A percentile compares a stretch with the other conserved stretches of the same genome.
phyloP scores from a whole-genome alignment of 75 land plant genomes.

The Pseudotsuga menziesii region DNA sequence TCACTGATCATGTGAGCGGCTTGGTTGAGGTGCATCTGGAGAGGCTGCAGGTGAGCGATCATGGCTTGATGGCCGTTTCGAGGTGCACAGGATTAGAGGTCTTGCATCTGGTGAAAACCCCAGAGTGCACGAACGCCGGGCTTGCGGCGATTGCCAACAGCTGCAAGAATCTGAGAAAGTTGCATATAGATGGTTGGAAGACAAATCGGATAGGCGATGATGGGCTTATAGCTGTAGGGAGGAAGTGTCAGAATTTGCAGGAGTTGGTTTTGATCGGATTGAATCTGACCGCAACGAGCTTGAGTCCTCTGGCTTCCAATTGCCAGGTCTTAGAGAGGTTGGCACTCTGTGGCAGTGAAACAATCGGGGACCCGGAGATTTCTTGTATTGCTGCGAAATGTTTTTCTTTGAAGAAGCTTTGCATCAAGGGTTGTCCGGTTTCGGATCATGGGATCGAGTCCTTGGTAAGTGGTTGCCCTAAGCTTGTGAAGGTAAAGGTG shows the following conservation, averaged over 20 bases:
- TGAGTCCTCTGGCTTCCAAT: slow-evolving; percentile 27
- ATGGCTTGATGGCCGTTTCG: slow-evolving; percentile 33
- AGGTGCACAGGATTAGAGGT: slow-evolving; percentile 28
- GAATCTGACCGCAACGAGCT: slow-evolving; percentile 23
- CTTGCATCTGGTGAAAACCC: slow-evolving; percentile 35
- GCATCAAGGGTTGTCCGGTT: slow-evolving; percentile 50
- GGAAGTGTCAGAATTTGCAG: slow-evolving; percentile 26
- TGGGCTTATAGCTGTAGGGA: slow-evolving; percentile 34
- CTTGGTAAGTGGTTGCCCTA: slow-evolving; percentile 36
- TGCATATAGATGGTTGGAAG: slow-evolving; percentile 37
- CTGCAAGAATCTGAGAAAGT: slow-evolving; percentile 25
- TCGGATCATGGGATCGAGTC: slow-evolving; percentile 39
- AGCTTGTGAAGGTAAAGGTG: slow-evolving; percentile 41
- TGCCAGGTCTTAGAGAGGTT: slow-evolving; percentile 37
- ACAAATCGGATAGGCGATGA: slow-evolving; percentile 34
- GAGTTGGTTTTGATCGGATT: slow-evolving; percentile 47
- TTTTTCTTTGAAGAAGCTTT: slow-evolving; percentile 36
- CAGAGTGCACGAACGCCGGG: slow-evolving; percentile 39
- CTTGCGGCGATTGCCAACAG: slow-evolving; percentile 36
- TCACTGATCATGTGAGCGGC: slow-evolving; percentile 20
- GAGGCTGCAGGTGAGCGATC: slow-evolving; percentile 21
- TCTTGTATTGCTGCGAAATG: slow-evolving; percentile 29
- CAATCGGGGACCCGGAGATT: slow-evolving; percentile 41
- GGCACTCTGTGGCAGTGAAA: slow-evolving; percentile 43
- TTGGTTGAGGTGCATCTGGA: slow-evolving; percentile 44